Evolutionary conservation across 75 land plant genomes (phyloP), one percentile per base, ranked within the genome.

Genomic region (Picea sitchensis): DNA sequence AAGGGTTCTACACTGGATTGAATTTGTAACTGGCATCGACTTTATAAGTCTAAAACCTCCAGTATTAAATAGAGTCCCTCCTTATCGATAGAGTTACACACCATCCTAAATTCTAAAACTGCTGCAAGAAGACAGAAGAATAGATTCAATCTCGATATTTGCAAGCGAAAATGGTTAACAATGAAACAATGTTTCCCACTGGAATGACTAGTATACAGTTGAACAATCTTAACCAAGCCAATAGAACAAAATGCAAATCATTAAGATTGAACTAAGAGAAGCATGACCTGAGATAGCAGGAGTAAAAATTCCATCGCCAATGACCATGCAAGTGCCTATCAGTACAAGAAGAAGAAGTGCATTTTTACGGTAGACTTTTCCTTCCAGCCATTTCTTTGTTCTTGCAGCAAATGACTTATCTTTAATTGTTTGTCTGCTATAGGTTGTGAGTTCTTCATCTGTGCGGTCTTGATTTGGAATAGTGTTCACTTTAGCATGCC

Each of bases 221-320:
- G 56, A 51, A 51, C 56, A 51, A 51, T 51, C 56, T 51, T 11
- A 9, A 9, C 56, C 56, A 51, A 51, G 11, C 56, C 56, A 51
- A 51, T 9, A 51, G 12, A 51, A 51, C 20, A 2, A n/a, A 44
- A 71, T 14, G 59, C 18, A 36, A 30, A 76, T 5, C 71, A 26
- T 34, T 32, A 23, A 8, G 7, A 18, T 15, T 14, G 34, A 14
- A 38, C 44, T 80, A 51, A 51, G 56, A 51, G 56, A 51, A 51
- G 56, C 56, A 51, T 51, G 12, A 94, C 98, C 98, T 87, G 98
- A 95, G 61, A 95, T 95, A 14, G 96, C 93, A 2, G 95, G 98
- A 62, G 98, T 93, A 14, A 95, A 83, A 80, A 91, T 90, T 34
- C 98, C 96, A 86, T 95, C 98, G 8, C 98, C 98, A 76, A 95